These are phyloP conservation scores for Verticillium dahliae DNA, from an alignment of 2,329 filamentous ascomycete genomes.

Conservation along the genomic window DNA sequence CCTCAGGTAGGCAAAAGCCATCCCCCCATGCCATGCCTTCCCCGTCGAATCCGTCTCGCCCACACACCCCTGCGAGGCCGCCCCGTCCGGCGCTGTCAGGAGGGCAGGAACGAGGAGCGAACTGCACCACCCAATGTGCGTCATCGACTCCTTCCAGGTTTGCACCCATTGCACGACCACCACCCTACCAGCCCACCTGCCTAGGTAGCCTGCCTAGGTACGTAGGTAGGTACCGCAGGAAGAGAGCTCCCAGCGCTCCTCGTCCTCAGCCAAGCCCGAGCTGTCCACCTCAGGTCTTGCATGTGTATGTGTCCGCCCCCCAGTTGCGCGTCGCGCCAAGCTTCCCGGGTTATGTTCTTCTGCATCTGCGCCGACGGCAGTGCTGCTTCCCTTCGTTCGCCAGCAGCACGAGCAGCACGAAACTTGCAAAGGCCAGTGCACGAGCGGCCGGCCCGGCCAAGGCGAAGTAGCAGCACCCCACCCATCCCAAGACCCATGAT, in stretches of 20 bases:
- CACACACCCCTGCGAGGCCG: not conserved
- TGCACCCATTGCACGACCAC: not conserved
- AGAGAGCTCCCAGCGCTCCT: not conserved
- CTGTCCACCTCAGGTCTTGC: not conserved
- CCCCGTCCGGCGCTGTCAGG: not conserved
- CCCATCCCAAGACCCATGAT: not conserved
- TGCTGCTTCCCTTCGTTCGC: not conserved
- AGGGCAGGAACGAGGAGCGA: not conserved
- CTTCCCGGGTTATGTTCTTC: not conserved
- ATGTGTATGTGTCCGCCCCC: not conserved
- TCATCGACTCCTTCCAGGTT: slow-evolving; percentile 13
- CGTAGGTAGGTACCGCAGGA: no score
- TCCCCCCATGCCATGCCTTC: not conserved
- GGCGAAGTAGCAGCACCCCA: not conserved
- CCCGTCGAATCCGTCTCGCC: not conserved
- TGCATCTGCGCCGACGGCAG: no score
- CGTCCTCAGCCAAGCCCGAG: not conserved
- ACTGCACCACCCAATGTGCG: slow-evolving; percentile 4
- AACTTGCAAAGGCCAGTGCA: not conserved
- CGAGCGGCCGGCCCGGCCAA: not conserved
- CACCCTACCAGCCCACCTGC: no score
- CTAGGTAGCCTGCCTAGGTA: no score
- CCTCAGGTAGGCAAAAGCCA: not conserved
- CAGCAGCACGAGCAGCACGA: not conserved
- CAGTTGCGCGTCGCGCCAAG: not conserved